These are phyloP conservation scores for Vigna unguiculata DNA, from an alignment of 306 rosid species.

Conservation along the genomic window DNA sequence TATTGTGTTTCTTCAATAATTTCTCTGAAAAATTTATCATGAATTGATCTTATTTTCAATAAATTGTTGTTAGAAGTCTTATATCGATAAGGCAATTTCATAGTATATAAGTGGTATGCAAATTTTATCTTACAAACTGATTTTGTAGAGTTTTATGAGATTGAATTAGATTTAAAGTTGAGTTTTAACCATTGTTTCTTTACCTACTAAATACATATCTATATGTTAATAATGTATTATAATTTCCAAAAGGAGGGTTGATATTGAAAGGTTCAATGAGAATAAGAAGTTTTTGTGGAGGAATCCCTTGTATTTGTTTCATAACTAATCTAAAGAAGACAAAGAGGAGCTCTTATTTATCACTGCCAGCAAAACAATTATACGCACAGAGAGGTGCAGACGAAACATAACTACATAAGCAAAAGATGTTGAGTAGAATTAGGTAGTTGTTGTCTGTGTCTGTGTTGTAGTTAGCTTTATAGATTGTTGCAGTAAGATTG, in stretches of 20 bases:
- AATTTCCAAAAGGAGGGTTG: neutral
- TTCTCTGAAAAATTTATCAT: too few relatives aligned
- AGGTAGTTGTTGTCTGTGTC: constrained; percentile 16
- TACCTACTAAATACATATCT: neutral
- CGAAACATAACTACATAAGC: neutral
- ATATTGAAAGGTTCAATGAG: constrained; percentile 13
- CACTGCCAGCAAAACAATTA: constrained; percentile 35
- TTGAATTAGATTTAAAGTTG: too few relatives aligned
- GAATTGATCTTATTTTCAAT: too few relatives aligned
- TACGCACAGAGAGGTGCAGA: neutral
- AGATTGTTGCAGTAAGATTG: constrained; percentile 23
- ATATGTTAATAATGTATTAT: too few relatives aligned
- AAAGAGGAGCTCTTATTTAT: neutral
- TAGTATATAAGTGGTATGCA: too few relatives aligned
- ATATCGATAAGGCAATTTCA: too few relatives aligned
- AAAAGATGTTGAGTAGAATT: constrained; percentile 25
- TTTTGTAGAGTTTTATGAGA: too few relatives aligned
- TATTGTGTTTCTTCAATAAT: too few relatives aligned
- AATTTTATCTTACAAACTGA: too few relatives aligned
- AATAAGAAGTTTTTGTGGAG: constrained; percentile 31
- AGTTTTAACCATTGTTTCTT: too few relatives aligned
- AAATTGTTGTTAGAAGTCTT: too few relatives aligned
- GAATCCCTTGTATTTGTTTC: neutral
- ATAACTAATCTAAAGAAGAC: constrained; percentile 2
- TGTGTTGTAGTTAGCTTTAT: neutral